Evolutionary conservation across 345 rosid species (phyloP).

Genomic region (Camelina hispida): DNA sequence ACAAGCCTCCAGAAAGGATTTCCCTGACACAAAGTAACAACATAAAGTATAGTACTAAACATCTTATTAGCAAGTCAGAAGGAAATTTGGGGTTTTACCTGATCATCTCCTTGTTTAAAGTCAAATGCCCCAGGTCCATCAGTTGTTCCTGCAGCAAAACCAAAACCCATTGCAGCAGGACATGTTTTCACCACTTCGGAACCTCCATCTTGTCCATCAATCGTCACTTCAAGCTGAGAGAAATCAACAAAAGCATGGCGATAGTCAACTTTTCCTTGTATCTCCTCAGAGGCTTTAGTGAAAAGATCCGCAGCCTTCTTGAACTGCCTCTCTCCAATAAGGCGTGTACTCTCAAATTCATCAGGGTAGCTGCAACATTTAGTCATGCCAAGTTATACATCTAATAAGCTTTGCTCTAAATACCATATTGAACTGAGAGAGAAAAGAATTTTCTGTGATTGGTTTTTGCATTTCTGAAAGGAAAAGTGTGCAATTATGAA

Average conservation of each 20-base stretch:
- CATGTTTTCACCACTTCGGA: slow-evolving; percentile 74
- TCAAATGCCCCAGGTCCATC: slow-evolving; percentile 99
- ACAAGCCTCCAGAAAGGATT: slow-evolving; percentile 88
- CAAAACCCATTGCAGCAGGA: slow-evolving; percentile 95
- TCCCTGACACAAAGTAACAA: slow-evolving; percentile 52
- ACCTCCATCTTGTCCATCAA: slow-evolving; percentile 61
- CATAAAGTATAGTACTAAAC: slow-evolving; percentile 14
- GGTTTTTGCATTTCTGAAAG: not conserved
- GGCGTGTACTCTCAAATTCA: slow-evolving; percentile 90
- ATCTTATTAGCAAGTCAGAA: not conserved
- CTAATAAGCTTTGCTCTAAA: not conserved
- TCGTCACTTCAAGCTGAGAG: slow-evolving; percentile 74
- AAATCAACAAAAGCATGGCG: slow-evolving; percentile 75
- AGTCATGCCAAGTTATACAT: not conserved
- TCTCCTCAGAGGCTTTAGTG: slow-evolving; percentile 68
- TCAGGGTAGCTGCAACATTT: slow-evolving; percentile 65
- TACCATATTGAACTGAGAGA: not conserved
- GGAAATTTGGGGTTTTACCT: slow-evolving; percentile 45
- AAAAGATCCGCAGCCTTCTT: slow-evolving; percentile 77
- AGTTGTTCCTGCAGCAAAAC: slow-evolving; percentile 95
- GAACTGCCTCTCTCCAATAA: slow-evolving; percentile 88
- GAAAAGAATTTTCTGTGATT: not conserved
- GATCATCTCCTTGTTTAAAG: slow-evolving; percentile 88
- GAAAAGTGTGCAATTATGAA: not conserved
- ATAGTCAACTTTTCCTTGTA: slow-evolving; percentile 71